Evolutionary conservation across 2,329 filamentous ascomycete species (phyloP).

Genomic region (Sporothrix humicola): DNA sequence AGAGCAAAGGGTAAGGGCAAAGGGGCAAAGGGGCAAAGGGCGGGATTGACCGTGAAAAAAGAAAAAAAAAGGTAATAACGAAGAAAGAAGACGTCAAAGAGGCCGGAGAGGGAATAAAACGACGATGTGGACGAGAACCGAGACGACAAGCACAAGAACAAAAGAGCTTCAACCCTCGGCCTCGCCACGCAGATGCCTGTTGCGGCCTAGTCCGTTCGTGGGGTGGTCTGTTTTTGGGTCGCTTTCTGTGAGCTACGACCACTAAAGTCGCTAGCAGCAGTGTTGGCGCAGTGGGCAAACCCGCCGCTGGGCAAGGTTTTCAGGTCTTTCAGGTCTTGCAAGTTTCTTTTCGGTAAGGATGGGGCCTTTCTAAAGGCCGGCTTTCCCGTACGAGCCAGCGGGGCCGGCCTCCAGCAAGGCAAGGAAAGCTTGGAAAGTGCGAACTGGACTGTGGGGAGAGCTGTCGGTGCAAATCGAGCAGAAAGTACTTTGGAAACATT

Average conservation of each 20-base stretch:
- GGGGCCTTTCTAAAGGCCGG: no score
- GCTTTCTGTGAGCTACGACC: background rate
- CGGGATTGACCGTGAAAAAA: no score
- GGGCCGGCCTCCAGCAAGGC: background rate
- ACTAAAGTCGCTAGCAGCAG: no score
- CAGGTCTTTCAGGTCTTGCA: background rate
- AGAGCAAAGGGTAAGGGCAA: no score
- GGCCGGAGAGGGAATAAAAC: no score
- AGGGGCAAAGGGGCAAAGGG: no score
- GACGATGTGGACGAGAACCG: no score
- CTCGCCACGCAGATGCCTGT: background rate
- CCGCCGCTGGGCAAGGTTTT: background rate
- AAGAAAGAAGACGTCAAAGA: no score
- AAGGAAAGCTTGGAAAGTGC: background rate
- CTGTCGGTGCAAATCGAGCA: no score
- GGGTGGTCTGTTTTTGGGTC: background rate
- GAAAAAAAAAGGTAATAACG: no score
- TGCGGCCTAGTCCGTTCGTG: background rate
- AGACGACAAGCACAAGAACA: background rate
- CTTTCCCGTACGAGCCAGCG: background rate
- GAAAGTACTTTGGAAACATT: background rate
- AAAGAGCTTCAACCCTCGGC: background rate
- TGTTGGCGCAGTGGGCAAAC: background rate
- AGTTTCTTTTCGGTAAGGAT: background rate
- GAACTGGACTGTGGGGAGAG: slow-evolving; percentile 3